Base-by-base conservation (phyloP, 2,329 filamentous ascomycete species). In the Keithomyces neogunnii region DNA sequence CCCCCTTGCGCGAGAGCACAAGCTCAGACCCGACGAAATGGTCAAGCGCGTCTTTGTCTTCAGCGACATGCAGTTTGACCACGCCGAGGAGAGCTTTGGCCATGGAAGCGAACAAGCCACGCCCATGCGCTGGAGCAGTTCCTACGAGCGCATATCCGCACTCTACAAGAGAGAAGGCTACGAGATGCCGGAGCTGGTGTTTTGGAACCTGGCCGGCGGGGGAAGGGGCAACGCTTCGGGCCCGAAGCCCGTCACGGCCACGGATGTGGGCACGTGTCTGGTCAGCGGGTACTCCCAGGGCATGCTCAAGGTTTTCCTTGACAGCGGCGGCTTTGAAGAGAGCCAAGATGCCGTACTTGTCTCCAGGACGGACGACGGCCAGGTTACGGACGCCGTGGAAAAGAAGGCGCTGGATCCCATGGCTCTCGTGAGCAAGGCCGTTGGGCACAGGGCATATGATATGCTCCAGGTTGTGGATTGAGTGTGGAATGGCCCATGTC, bases 41-140 rank as follows among this genome's bases (percentile, higher is more conserved):
- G 72, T 82, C 13, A 81, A 81, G 65, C 74, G 76, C 3, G 60
- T 84, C 13, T 82, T 84, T 57, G 74, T 83, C 35, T 82, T 83
- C 57, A 75, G 69, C 44, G 79, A 82, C 59, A 82, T 83, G 80
- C 77, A 82, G 44, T 83, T 84, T 59, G 62, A 83, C 55, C 0
- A 72, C 72, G 1, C 50, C 54, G 35, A 48, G 10, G 8, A 4
- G 13, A 13, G 31, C 8, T 9, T 5, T 6, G 33, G 33, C 36
- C n/a, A 39, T n/a, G 36, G 33, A 6, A 35, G 33, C 11, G 33
- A 35, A 35, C 10, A 35, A 10, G 10, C 8, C n/a, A 8, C 31
- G 28, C 6, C 10, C 1, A 19, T 0, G 5, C 6, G 10, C 29
- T 78, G 74, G 72, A 63, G 59, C 3, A 73, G 72, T 0, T 75